Base-by-base conservation (phyloP, 2,329 filamentous ascomycete species). In the Alternaria brassicae region DNA sequence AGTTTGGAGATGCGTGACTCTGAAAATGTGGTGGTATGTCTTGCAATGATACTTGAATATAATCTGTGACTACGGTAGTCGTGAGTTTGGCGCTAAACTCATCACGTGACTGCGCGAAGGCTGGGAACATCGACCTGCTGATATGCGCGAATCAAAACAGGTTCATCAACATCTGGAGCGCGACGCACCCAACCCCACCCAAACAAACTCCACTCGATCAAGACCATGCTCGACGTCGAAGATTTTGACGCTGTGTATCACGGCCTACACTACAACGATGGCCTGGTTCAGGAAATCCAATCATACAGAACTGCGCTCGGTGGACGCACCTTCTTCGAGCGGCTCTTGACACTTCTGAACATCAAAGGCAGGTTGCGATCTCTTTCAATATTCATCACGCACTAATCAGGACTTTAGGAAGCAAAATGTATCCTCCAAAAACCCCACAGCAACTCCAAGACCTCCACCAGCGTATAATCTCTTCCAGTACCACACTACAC, bases 281-380 rank as follows among this genome's bases (percentile, higher is more conserved):
- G 67, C 36, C 61, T 74, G 23, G 62, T 73, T 55, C 84, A 88
- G 47, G 84, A 87, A 47, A 91, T 93, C 54, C 83, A 89, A 59
- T 80, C 83, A 28, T 86, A 86, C 72, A 88, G 91, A 67, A 90
- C 88, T 71, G 84, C 80, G 48, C 82, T 93, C 19, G 87, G 89
- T 61, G 89, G 90, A 66, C 81, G 85, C 57, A 85, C 94, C 58
- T 96, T 95, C 78, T 89, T 94, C 72, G 92, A 96, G 76, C 87
- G 90, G 53, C 86, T 96, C 39, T 81, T 95, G 61, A 86, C 85
- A 55, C 84, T 89, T 0, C 81, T 94, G 27, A 87, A 89, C 27
- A 85, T 95, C 67, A 88, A 90, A 78, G 86, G 91, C 92, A 77
- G 71, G 75, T 67, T 28, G 41, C 48, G 21, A 28, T 17, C 17